phyloP scores from a whole-genome alignment of 768 basidiomycete species.

The Leucosporidium creatinivorum region DNA sequence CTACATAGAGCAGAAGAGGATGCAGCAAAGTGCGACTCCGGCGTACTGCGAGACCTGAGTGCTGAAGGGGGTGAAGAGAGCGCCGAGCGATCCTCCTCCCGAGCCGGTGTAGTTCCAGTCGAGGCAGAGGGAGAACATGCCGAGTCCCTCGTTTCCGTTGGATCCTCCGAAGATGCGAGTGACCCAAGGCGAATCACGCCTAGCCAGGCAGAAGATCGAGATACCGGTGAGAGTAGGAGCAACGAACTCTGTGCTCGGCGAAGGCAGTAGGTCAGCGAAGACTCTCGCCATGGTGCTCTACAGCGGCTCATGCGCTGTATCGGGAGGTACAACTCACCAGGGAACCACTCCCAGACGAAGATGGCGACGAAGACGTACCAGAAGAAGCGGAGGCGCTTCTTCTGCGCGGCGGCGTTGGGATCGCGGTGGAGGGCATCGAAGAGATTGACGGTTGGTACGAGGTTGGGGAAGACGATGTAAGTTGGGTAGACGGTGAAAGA shows the following conservation, averaged over 20 bases:
- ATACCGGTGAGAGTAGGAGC: slow-evolving; percentile 34
- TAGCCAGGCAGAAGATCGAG: slow-evolving; percentile 43
- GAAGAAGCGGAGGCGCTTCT: slow-evolving; percentile 39
- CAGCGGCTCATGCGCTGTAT: no score
- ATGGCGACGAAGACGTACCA: slow-evolving; percentile 39
- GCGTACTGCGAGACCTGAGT: slow-evolving; percentile 38
- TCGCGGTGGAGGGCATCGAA: slow-evolving; percentile 41
- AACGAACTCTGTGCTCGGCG: slow-evolving; percentile 31
- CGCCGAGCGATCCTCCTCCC: slow-evolving; percentile 19
- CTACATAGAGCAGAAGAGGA: slow-evolving; percentile 35
- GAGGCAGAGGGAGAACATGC: slow-evolving; percentile 27
- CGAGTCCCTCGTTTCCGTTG: slow-evolving; percentile 43
- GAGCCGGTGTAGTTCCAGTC: not conserved
- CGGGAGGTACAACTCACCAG: no score
- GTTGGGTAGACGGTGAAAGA: slow-evolving; percentile 36
- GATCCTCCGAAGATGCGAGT: slow-evolving; percentile 46
- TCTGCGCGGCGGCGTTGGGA: slow-evolving; percentile 35
- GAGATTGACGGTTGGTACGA: slow-evolving; percentile 34
- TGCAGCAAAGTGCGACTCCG: slow-evolving; percentile 32
- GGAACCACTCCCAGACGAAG: slow-evolving; percentile 33
- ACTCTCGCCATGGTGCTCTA: no score
- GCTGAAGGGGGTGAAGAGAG: slow-evolving; percentile 40
- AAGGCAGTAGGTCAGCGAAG: no score
- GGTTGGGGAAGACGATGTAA: slow-evolving; percentile 32
- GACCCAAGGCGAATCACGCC: slow-evolving; percentile 37